Conservation (phyloP, 106 monocot species). For the Dactylorhiza incarnata region DNA sequence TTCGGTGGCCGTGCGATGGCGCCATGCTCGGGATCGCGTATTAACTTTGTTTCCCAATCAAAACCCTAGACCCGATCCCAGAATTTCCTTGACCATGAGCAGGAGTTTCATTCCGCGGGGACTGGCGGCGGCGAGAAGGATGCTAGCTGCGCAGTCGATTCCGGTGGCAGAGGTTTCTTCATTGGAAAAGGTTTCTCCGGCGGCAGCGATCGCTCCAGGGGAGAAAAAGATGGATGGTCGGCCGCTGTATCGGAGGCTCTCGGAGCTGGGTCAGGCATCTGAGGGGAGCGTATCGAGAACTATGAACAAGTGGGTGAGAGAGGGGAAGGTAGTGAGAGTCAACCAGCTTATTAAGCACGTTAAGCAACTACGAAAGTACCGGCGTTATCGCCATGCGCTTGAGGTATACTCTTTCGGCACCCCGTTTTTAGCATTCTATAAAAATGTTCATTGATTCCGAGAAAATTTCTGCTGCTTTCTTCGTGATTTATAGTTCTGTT, state of each 20-base stretch:
- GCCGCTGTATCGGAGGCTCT: constrained; percentile 38
- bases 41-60: no score
- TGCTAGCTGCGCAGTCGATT: constrained; percentile 16
- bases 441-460: no score
- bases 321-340: constrained; percentile 28
- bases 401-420: constrained; percentile 22
- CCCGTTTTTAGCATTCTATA: neutral
- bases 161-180: neutral
- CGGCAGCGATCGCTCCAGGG: neutral
- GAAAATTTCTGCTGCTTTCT: no score
- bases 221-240: constrained; percentile 1
- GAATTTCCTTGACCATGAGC: neutral
- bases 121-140: constrained; percentile 7
- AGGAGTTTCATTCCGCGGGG: neutral
- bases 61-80: no score
- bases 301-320: constrained; percentile 59
- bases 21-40: no score
- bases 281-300: constrained; percentile 49
- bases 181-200: neutral
- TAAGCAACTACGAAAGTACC: constrained; percentile 48
- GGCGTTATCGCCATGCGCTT: constrained; percentile 42
- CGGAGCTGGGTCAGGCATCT: constrained; percentile 36
- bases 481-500: no score
- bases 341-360: constrained; percentile 34
- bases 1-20: no score